Conservation (phyloP, 2,329 filamentous ascomycete species). For the Hypomyces rosellus region DNA sequence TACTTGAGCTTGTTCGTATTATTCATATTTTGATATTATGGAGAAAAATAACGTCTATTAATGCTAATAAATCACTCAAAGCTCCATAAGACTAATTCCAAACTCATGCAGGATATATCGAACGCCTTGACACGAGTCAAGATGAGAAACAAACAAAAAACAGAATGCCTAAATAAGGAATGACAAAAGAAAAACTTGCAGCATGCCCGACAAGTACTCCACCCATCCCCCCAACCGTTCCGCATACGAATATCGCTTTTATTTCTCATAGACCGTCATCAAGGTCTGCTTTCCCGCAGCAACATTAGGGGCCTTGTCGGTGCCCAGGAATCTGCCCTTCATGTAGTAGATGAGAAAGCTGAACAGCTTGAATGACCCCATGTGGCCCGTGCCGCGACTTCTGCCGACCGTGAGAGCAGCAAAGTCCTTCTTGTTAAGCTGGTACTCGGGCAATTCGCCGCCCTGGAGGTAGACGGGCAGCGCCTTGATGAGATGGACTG, state of each 20-base stretch:
- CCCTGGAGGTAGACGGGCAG: slow-evolving; percentile 29
- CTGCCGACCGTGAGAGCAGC: slow-evolving; percentile 35
- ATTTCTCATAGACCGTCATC: slow-evolving; percentile 27
- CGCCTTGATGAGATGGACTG: slow-evolving; percentile 27
- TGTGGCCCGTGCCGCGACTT: slow-evolving; percentile 32
- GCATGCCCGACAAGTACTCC: background rate
- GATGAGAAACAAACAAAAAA: too few species aligned
- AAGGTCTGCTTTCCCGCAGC: slow-evolving; percentile 30
- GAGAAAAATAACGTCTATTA: too few species aligned
- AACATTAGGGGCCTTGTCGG: slow-evolving; percentile 23
- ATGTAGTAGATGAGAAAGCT: slow-evolving; percentile 32
- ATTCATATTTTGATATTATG: too few species aligned
- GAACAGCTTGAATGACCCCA: slow-evolving; percentile 31
- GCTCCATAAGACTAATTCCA: too few species aligned
- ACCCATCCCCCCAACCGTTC: background rate
- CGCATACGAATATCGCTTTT: background rate
- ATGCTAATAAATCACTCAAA: too few species aligned
- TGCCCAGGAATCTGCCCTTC: slow-evolving; percentile 34
- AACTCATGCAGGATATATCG: too few species aligned
- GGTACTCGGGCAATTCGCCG: slow-evolving; percentile 25
- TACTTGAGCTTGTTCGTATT: too few species aligned
- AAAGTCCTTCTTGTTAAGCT: slow-evolving; percentile 22
- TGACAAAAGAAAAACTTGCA: too few species aligned
- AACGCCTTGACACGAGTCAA: too few species aligned
- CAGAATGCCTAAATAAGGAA: too few species aligned